phyloP scores from a whole-genome alignment of 177 flowering plant genomes.

The Vitis hybrid region DNA sequence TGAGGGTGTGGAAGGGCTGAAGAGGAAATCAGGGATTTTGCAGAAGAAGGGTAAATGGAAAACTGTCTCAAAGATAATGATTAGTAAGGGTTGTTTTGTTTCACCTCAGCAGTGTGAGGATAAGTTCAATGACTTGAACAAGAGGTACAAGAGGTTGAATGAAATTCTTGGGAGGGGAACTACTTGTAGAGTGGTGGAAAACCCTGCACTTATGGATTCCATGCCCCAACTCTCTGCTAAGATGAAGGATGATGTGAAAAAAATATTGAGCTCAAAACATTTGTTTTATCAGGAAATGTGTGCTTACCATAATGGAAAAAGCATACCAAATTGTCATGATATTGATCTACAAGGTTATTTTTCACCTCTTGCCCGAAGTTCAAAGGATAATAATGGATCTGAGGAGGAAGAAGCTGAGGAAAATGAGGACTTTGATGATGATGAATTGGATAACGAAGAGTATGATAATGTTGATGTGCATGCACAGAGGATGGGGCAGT shows the following conservation, averaged over 20 bases:
- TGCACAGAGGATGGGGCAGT: slow-evolving; percentile 23
- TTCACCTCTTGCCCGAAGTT: neutral
- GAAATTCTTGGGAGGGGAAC: slow-evolving; percentile 70
- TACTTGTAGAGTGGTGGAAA: slow-evolving; percentile 66
- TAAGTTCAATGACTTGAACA: slow-evolving; percentile 76
- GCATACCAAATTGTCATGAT: neutral
- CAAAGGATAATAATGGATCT: slow-evolving; percentile 22
- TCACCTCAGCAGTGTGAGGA: slow-evolving; percentile 92
- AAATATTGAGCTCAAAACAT: slow-evolving; percentile 24
- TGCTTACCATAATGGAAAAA: slow-evolving; percentile 21
- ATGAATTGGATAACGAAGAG: slow-evolving; percentile 34
- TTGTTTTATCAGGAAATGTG: slow-evolving; percentile 25
- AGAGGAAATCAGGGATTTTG: slow-evolving; percentile 45
- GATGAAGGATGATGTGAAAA: slow-evolving; percentile 25
- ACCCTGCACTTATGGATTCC: neutral
- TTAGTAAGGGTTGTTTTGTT: slow-evolving; percentile 51
- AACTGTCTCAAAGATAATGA: slow-evolving; percentile 63
- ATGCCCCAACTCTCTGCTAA: neutral
- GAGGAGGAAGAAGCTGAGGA: slow-evolving; percentile 44
- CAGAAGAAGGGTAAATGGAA: slow-evolving; percentile 86
- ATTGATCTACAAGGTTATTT: too few relatives aligned
- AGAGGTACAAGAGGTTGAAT: slow-evolving; percentile 71
- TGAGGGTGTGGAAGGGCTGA: slow-evolving; percentile 37
- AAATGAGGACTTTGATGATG: slow-evolving; percentile 38
- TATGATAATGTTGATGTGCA: slow-evolving; percentile 22